These are phyloP conservation scores for Corrigiola litoralis DNA, from an alignment of 179 eudicot species.

Conservation along the genomic window DNA sequence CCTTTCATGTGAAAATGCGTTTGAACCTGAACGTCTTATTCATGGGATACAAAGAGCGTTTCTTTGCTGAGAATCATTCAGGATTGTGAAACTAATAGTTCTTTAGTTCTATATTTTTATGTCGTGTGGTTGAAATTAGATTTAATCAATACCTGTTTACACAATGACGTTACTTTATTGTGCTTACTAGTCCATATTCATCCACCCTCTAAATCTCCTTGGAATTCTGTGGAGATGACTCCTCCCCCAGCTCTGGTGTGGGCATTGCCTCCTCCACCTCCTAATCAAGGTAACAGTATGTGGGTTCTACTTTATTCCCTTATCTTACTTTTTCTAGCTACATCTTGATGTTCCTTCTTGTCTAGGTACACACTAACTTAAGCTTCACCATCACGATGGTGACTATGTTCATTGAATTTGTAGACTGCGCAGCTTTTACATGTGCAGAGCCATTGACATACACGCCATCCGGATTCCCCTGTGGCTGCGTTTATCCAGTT, in stretches of 20 bases:
- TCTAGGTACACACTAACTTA: neutral
- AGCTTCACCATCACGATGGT: neutral
- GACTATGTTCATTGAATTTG: conserved; percentile 12
- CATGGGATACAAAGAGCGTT: neutral
- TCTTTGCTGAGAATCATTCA: neutral
- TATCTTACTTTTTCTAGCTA: neutral
- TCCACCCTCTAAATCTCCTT: conserved; percentile 45
- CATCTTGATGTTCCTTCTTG: neutral
- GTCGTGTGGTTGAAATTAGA: neutral
- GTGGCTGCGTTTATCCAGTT: conserved; percentile 94
- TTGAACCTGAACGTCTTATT: conserved; percentile 1
- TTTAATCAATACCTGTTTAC: conserved; percentile 7
- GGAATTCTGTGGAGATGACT: conserved; percentile 28
- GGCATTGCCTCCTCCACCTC: conserved; percentile 74
- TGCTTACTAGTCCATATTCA: conserved; percentile 36
- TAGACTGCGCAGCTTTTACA: conserved; percentile 65
- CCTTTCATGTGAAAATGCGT: neutral
- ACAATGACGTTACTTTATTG: neutral
- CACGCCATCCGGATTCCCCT: conserved; percentile 65
- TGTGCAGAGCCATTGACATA: conserved; percentile 83
- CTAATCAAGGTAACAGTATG: conserved; percentile 56
- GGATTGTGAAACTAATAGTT: neutral
- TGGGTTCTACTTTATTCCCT: neutral
- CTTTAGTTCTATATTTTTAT: neutral
- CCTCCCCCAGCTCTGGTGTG: conserved; percentile 46